phyloP scores from a whole-genome alignment of 2,329 filamentous ascomycete species.

The Arthrobotrys conoides region DNA sequence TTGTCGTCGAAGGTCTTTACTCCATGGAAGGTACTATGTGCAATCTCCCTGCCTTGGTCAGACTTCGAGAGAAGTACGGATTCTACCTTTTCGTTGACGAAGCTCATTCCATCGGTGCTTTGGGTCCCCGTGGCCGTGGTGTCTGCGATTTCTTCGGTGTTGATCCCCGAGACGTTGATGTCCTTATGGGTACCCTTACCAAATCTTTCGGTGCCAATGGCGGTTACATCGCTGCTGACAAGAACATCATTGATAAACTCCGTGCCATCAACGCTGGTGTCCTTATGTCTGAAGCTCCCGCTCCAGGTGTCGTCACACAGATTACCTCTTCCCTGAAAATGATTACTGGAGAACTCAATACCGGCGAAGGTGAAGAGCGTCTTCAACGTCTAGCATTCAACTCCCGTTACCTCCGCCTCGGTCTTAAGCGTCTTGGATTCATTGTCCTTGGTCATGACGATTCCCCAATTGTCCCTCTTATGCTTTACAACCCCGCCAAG shows the following conservation, averaged over 20 bases:
- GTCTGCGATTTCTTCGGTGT: constrained; percentile 98
- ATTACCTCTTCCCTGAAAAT: constrained; percentile 88
- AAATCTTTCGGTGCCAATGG: constrained; percentile 99
- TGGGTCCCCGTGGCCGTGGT: constrained; percentile 88
- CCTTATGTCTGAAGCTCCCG: constrained; percentile 86
- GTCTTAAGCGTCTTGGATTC: constrained; percentile 94
- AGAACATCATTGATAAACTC: constrained; percentile 92
- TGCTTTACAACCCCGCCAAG: constrained; percentile 98
- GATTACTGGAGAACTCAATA: constrained; percentile 87
- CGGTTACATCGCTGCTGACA: constrained; percentile 91
- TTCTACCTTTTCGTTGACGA: constrained; percentile 96
- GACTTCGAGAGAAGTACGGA: constrained; percentile 94
- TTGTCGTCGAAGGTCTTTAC: constrained; percentile 96
- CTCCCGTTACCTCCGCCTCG: constrained; percentile 96
- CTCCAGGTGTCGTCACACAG: constrained; percentile 89
- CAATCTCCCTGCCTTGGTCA: constrained; percentile 90
- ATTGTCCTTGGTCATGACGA: constrained; percentile 98
- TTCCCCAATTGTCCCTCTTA: constrained; percentile 93
- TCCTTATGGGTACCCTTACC: constrained; percentile 97
- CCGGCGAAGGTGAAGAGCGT: constrained; percentile 94
- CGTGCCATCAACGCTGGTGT: constrained; percentile 87
- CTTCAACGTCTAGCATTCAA: constrained; percentile 98
- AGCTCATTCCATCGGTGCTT: constrained; percentile 93
- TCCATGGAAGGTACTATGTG: constrained; percentile 99
- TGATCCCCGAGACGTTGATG: constrained; percentile 87